Percentiles rank a stretch among this genome's conserved stretches.
Conservation (phyloP, 768 basidiomycete genomes). For the Pleurotus tuber-regium region DNA sequence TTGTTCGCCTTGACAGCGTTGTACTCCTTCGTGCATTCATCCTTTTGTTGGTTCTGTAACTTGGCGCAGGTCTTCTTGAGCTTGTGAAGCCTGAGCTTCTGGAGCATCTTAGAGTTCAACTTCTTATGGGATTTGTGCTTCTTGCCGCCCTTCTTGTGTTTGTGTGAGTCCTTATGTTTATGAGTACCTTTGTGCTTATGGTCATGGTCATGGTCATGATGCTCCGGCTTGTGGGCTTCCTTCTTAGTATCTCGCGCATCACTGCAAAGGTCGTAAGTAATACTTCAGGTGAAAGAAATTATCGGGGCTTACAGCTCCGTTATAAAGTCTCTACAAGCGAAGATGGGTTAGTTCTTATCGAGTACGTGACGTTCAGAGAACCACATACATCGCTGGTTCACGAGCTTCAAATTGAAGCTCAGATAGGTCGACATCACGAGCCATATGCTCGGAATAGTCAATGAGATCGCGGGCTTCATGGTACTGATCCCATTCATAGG, state of each 20-base stretch:
- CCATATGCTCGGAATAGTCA: slow-evolving; percentile 8
- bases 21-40: slow-evolving; percentile 6
- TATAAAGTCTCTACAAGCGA: not conserved
- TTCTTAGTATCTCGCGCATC: slow-evolving; percentile 2
- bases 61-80: slow-evolving; percentile 10
- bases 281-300: not conserved
- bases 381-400: slow-evolving; percentile 4
- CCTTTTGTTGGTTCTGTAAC: slow-evolving; percentile 1
- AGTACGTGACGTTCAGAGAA: not conserved
- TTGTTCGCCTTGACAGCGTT: not conserved
- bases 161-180: no score
- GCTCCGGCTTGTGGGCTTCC: slow-evolving; percentile 1
- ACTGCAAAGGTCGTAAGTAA: not conserved
- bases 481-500: not conserved
- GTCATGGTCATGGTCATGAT: no score
- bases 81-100: slow-evolving; percentile 1
- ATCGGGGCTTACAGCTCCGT: not conserved
- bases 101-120: not conserved
- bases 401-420: slow-evolving; percentile 1
- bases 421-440: slow-evolving; percentile 3
- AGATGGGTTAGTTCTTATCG: not conserved
- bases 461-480: slow-evolving; percentile 6
- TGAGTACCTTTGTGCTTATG: no score
- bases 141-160: no score
- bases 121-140: not conserved